Conservation (phyloP, 495 filamentous ascomycete species). For the Aspergillus bertholletiae region DNA sequence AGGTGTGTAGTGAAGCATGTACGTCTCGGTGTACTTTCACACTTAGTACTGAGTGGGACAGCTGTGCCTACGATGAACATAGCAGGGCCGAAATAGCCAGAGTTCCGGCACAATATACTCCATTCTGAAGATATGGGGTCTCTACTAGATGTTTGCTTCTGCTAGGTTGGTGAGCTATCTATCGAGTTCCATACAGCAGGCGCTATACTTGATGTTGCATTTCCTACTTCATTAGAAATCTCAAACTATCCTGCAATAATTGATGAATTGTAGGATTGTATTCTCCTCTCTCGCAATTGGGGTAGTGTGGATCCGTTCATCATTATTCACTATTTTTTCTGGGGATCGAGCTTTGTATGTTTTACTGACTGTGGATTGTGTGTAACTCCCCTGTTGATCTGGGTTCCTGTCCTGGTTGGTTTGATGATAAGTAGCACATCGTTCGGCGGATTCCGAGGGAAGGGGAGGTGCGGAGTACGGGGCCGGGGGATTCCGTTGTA, state of each 20-base stretch:
- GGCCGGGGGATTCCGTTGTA: constrained; percentile 50
- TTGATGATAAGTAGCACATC: constrained; percentile 21
- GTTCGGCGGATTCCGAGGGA: constrained; percentile 41
- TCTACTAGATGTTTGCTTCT: constrained; percentile 45
- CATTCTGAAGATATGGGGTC: constrained; percentile 42
- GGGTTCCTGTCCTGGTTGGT: constrained; percentile 11
- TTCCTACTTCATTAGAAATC: too few species aligned
- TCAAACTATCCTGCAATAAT: too few species aligned
- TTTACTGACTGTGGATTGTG: constrained; percentile 46
- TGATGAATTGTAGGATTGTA: too few species aligned
- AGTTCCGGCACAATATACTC: constrained; percentile 41
- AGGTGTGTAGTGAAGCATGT: constrained; percentile 49
- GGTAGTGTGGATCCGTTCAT: too few species aligned
- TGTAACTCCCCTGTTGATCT: constrained; percentile 44
- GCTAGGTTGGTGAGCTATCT: constrained; percentile 45
- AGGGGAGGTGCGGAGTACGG: constrained; percentile 51
- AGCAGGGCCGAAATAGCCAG: constrained; percentile 37
- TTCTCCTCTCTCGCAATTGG: too few species aligned
- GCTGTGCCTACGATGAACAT: constrained; percentile 42
- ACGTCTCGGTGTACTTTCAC: constrained; percentile 46
- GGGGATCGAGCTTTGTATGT: constrained; percentile 53
- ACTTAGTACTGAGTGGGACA: constrained; percentile 49
- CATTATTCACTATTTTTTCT: too few species aligned
- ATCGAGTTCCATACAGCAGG: not conserved
- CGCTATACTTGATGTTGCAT: too few species aligned